These are phyloP conservation scores for Tuber brumale DNA, from an alignment of 495 filamentous ascomycete species.

Conservation along the genomic window DNA sequence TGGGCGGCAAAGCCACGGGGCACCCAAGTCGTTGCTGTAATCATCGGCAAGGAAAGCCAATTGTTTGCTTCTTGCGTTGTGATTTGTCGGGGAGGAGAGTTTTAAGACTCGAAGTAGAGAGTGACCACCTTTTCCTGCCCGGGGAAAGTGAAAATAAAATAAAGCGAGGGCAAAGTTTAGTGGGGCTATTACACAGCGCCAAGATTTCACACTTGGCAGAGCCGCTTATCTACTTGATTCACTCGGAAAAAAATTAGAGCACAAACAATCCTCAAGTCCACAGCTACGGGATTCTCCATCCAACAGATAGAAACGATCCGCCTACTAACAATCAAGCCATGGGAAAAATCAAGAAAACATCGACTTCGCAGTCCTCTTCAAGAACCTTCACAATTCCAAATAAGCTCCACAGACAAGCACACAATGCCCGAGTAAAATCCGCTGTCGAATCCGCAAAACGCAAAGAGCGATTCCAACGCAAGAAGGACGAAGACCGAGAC, in stretches of 20 bases:
- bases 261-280: neutral
- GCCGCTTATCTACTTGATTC: slow-evolving; percentile 4
- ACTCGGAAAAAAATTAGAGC: neutral
- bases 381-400: slow-evolving; percentile 49
- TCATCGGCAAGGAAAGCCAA: slow-evolving; percentile 52
- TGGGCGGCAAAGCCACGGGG: slow-evolving; percentile 86
- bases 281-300: neutral
- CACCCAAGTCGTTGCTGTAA: slow-evolving; percentile 90
- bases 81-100: neutral
- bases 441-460: slow-evolving; percentile 62
- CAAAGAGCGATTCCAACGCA: slow-evolving; percentile 66
- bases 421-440: slow-evolving; percentile 74
- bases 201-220: slow-evolving; percentile 13
- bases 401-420: slow-evolving; percentile 65
- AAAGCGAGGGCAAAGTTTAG: neutral
- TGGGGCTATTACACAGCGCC: slow-evolving; percentile 18
- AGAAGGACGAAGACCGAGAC: slow-evolving; percentile 76
- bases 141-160: slow-evolving; percentile 7
- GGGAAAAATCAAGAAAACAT: slow-evolving; percentile 33
- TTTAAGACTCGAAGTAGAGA: neutral
- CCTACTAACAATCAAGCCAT: slow-evolving; percentile 16
- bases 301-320: neutral
- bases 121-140: neutral
- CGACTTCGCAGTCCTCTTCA: slow-evolving; percentile 33
- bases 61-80: neutral